These are phyloP conservation scores for Mucor piriformis DNA, from an alignment of 371 early-diverging fungal genomes.

Conservation along the genomic window DNA sequence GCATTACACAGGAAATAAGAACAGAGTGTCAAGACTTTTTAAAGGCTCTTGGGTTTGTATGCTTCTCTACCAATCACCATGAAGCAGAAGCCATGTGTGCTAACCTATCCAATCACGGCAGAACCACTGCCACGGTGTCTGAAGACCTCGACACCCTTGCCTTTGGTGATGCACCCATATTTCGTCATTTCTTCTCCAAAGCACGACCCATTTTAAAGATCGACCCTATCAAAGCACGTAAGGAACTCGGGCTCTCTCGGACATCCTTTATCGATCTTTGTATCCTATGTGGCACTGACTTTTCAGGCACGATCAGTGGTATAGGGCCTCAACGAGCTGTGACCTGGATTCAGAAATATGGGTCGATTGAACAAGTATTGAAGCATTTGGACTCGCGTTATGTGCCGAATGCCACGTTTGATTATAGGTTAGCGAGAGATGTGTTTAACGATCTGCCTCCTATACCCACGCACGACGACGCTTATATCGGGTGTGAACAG, in stretches of 20 bases:
- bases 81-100: conserved; percentile 79
- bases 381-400: conserved; percentile 29
- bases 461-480: conserved; percentile 29
- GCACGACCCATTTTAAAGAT: conserved; percentile 49
- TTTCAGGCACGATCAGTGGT: conserved; percentile 64
- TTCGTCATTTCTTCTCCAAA: conserved; percentile 53
- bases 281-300: conserved; percentile 84
- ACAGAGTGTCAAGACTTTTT: conserved; percentile 57
- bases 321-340: conserved; percentile 69
- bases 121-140: conserved; percentile 63
- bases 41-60: conserved; percentile 53
- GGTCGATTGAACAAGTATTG: conserved; percentile 68
- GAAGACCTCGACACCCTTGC: conserved; percentile 66
- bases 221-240: conserved; percentile 56
- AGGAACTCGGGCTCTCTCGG: conserved; percentile 54
- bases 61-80: conserved; percentile 47
- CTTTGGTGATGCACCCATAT: conserved; percentile 60
- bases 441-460: conserved; percentile 43
- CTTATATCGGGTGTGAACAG: conserved; percentile 13
- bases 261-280: conserved; percentile 72
- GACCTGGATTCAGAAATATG: conserved; percentile 55
- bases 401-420: too few relatives aligned
- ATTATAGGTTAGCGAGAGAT: conserved; percentile 53
- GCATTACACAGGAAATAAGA: conserved; percentile 52
- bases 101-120: conserved; percentile 44